Base-by-base conservation (phyloP, 345 rosid species). In the Microthlaspi erraticum region DNA sequence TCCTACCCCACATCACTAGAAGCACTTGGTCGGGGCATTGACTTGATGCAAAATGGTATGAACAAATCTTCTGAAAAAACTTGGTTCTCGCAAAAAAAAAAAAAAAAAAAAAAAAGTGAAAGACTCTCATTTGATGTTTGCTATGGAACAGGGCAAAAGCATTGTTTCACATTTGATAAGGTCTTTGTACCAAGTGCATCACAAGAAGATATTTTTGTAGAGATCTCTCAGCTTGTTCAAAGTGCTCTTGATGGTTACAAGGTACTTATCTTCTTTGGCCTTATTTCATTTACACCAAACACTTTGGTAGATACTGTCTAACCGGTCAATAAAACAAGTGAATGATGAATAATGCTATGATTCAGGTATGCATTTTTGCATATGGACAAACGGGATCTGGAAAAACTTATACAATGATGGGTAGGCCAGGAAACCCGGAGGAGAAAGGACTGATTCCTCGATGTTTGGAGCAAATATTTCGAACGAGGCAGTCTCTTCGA, bases 171-270 rank as follows among this genome's bases (percentile, higher is more conserved):
- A 38, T 94, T 89, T 75, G 99, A 94, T 75, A 84, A 84, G 82
- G 99, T 89, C 32, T 91, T 94, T 78, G 78, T 73, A 66, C 97
- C 91, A 0, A 88, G 84, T 68, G 82, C 86, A 36, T 72, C 83
- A n/a, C 99, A 94, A 83, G 95, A 88, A 65, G 96, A 91, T 65
- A 92, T 88, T 31, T 94, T 94, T 81, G 86, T 84, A 23, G 97
- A 94, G 76, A 94, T 94, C 58, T 94, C 99, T 18, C 97, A 94
- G 64, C 97, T 94, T 73, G 95, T 94, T 70, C 97, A 94, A 73
- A 94, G 99, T 82, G 99, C 99, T 71, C 95, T 94, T 70, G 99
- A 94, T 66, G 99, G 99, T 60, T 94, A 91, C 72, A 94, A 94
- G 99, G 99, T 94, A 81, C 72, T 60, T 71, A 56, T 44, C 56